Evolutionary conservation across 345 rosid species (phyloP).

Genomic region (Hibiscus trionum): DNA sequence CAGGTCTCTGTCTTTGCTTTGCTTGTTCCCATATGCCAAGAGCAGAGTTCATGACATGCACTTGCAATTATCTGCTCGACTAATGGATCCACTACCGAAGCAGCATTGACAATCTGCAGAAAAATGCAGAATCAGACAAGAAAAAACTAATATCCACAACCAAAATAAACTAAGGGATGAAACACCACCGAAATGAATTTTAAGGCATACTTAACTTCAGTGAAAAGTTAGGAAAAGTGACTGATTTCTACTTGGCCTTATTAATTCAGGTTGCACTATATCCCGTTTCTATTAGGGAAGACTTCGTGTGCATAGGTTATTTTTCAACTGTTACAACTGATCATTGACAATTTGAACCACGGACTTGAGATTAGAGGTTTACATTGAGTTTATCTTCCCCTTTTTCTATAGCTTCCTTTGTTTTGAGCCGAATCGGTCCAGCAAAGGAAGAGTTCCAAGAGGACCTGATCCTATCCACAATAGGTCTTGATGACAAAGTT

Average conservation of each 20-base stretch:
- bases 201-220: no score
- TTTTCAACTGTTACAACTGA: slow-evolving; percentile 2
- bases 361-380: neutral
- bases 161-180: neutral
- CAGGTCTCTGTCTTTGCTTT: slow-evolving; percentile 13
- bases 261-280: no score
- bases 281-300: no score
- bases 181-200: neutral
- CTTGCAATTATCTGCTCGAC: slow-evolving; percentile 44
- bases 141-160: neutral
- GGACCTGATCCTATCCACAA: no score
- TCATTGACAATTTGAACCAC: neutral
- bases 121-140: neutral
- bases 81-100: slow-evolving; percentile 70
- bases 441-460: no score
- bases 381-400: neutral
- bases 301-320: neutral
- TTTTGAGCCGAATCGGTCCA: neutral
- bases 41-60: slow-evolving; percentile 52
- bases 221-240: neutral
- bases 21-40: slow-evolving; percentile 18
- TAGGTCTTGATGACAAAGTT: no score
- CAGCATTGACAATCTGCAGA: slow-evolving; percentile 70
- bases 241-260: neutral
- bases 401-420: neutral